A percentile compares a stretch with the other conserved stretches of the same genome.
These are phyloP conservation scores for Sonneratia caseolaris DNA, from an alignment of 345 rosid species.

Conservation along the genomic window DNA sequence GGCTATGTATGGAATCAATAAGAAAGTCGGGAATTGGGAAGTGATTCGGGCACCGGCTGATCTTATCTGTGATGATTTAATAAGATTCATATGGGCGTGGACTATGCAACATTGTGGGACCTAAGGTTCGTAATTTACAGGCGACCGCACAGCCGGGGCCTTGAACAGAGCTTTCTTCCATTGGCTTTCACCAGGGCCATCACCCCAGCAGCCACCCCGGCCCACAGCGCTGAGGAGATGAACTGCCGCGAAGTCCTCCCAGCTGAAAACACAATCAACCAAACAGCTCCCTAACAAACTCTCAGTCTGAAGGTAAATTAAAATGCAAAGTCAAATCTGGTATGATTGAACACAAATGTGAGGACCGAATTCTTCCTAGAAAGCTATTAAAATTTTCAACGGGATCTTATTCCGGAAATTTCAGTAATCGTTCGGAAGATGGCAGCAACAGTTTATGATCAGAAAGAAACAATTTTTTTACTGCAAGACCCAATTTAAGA, in stretches of 20 bases:
- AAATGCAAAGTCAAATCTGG: not conserved
- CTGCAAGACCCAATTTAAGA: not conserved
- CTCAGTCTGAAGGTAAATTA: too few species aligned
- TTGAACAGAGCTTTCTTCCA: slow-evolving; percentile 81
- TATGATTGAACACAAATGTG: not conserved
- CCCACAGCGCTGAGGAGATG: slow-evolving; percentile 58
- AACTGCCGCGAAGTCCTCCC: slow-evolving; percentile 72
- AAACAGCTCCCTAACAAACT: not conserved
- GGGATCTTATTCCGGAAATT: too few species aligned
- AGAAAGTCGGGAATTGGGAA: too few species aligned
- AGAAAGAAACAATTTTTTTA: not conserved
- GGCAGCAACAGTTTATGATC: too few species aligned
- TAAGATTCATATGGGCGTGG: not conserved
- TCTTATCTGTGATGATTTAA: too few species aligned
- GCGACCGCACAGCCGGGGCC: slow-evolving; percentile 89
- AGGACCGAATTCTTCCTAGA: too few species aligned
- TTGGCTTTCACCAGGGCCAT: slow-evolving; percentile 74
- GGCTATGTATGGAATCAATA: too few species aligned
- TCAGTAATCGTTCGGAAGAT: too few species aligned
- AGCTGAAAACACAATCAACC: slow-evolving; percentile 21
- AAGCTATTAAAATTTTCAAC: not conserved
- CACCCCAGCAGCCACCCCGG: slow-evolving; percentile 85
- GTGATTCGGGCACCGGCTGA: too few species aligned
- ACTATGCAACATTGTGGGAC: not conserved
- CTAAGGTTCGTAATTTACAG: slow-evolving; percentile 18